Conservation (phyloP, 1,139 yeast species). For the Williopsis jadinii region DNA sequence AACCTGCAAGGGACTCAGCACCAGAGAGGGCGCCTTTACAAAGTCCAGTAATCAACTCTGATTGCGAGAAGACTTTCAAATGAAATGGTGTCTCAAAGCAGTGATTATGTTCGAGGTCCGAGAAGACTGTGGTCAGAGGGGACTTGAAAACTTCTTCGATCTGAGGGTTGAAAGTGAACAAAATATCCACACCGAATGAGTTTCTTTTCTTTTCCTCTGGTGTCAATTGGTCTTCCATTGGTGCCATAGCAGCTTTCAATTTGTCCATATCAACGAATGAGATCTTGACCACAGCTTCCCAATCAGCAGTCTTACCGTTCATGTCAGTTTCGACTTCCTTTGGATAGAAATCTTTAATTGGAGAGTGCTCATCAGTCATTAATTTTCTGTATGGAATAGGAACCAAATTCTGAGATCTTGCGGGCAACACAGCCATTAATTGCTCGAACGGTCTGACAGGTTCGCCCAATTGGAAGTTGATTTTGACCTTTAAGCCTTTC, state of each 20-base stretch:
- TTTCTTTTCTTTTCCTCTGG: slow-evolving; percentile 72
- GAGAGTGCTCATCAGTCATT: slow-evolving; percentile 87
- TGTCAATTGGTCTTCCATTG: slow-evolving; percentile 51
- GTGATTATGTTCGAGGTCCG: slow-evolving; percentile 70
- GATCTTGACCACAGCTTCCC: slow-evolving; percentile 98
- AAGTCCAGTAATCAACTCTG: slow-evolving; percentile 50
- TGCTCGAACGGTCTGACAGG: slow-evolving; percentile 96
- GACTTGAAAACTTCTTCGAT: slow-evolving; percentile 61
- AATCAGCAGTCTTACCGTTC: slow-evolving; percentile 91
- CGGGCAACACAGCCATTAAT: slow-evolving; percentile 96
- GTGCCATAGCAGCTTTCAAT: slow-evolving; percentile 63
- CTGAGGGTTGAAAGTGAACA: slow-evolving; percentile 73
- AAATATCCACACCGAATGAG: slow-evolving; percentile 60
- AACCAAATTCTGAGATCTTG: slow-evolving; percentile 74
- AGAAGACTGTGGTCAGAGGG: slow-evolving; percentile 73
- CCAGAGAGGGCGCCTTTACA: slow-evolving; percentile 68
- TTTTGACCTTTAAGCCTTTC: slow-evolving; percentile 55
- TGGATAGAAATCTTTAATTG: slow-evolving; percentile 89
- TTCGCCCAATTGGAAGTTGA: slow-evolving; percentile 58
- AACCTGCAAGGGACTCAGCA: slow-evolving; percentile 70
- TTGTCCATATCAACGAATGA: slow-evolving; percentile 86
- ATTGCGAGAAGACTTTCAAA: slow-evolving; percentile 43
- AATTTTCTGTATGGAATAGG: slow-evolving; percentile 73
- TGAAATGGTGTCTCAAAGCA: slow-evolving; percentile 56
- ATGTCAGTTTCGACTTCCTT: slow-evolving; percentile 79